These are phyloP conservation scores for Cutaneotrichosporon sp. DNA, from an alignment of 1,284 basidiomycete genomes.

Conservation along the genomic window DNA sequence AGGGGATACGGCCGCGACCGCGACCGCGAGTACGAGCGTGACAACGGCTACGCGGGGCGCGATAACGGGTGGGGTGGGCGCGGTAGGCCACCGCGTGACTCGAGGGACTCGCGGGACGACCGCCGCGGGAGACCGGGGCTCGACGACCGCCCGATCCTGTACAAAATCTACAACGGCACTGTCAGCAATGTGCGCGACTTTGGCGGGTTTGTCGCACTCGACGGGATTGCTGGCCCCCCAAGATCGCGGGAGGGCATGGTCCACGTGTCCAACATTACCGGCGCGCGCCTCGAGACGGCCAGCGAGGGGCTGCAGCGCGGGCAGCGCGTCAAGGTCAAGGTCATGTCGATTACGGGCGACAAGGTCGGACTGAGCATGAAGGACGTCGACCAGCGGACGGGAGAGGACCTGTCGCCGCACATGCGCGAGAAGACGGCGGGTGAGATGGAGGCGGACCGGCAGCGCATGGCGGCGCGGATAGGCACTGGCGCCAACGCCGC, in stretches of 20 bases:
- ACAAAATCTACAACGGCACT: slow-evolving; percentile 91
- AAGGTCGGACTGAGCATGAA: slow-evolving; percentile 92
- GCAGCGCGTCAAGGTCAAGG: slow-evolving; percentile 90
- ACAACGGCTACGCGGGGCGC: slow-evolving; percentile 47
- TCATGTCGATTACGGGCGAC: slow-evolving; percentile 84
- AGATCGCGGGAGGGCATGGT: slow-evolving; percentile 97
- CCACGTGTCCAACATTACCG: slow-evolving; percentile 86
- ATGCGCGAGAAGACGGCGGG: slow-evolving; percentile 89
- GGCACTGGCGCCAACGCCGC: slow-evolving; percentile 61
- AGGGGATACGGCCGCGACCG: slow-evolving; percentile 25
- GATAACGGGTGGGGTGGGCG: slow-evolving; percentile 36
- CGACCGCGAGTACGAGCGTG: slow-evolving; percentile 49
- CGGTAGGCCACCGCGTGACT: not conserved
- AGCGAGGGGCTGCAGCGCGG: slow-evolving; percentile 80
- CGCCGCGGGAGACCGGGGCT: slow-evolving; percentile 39
- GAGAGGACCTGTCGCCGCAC: slow-evolving; percentile 83
- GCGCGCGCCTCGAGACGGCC: slow-evolving; percentile 80
- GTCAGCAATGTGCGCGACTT: slow-evolving; percentile 90
- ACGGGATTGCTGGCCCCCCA: slow-evolving; percentile 81
- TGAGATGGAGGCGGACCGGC: slow-evolving; percentile 77
- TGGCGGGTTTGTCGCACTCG: slow-evolving; percentile 87
- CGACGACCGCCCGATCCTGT: slow-evolving; percentile 84
- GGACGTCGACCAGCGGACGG: slow-evolving; percentile 90
- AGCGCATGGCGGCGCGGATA: slow-evolving; percentile 63
- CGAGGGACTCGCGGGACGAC: not conserved